phyloP scores from a whole-genome alignment of 352 stramenopile genomes.

The Phytophthora idaei region DNA sequence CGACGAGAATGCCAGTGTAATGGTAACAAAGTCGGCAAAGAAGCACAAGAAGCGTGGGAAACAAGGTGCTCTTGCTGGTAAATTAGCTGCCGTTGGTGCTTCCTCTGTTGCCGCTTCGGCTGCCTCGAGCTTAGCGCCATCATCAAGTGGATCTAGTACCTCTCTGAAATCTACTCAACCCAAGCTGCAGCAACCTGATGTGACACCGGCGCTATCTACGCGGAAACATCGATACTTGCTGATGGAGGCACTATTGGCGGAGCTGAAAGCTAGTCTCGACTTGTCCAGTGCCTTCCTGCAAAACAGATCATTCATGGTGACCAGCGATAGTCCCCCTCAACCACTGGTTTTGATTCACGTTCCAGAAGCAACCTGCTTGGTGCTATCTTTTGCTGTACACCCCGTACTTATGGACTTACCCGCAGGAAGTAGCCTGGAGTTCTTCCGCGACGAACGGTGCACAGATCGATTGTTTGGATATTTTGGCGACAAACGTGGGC shows the following conservation, averaged over 20 bases:
- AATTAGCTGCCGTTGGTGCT: constrained; percentile 25
- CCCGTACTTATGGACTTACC: constrained; percentile 83
- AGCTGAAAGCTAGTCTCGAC: constrained; percentile 60
- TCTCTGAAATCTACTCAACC: constrained; percentile 35
- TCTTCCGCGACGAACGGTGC: constrained; percentile 72
- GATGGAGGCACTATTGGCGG: constrained; percentile 62
- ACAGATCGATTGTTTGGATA: constrained; percentile 71
- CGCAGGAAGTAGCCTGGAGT: constrained; percentile 69
- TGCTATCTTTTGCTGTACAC: constrained; percentile 82
- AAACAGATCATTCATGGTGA: constrained; percentile 61
- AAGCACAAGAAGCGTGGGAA: constrained; percentile 54
- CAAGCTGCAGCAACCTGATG: constrained; percentile 40
- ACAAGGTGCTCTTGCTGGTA: constrained; percentile 30
- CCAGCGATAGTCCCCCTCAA: constrained; percentile 72
- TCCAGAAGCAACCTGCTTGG: constrained; percentile 64
- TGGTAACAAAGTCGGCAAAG: constrained; percentile 31
- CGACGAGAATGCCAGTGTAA: constrained; percentile 40
- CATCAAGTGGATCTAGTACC: constrained; percentile 13
- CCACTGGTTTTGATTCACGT: constrained; percentile 65
- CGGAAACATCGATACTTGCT: constrained; percentile 67
- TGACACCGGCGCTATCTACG: constrained; percentile 32
- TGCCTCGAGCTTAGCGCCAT: constrained; percentile 1
- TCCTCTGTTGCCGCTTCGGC: constrained; percentile 9
- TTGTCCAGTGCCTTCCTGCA: constrained; percentile 53
- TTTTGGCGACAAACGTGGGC: constrained; percentile 72